Base-by-base conservation (phyloP, 805 yeast species). In the Ogataea zsoltii region DNA sequence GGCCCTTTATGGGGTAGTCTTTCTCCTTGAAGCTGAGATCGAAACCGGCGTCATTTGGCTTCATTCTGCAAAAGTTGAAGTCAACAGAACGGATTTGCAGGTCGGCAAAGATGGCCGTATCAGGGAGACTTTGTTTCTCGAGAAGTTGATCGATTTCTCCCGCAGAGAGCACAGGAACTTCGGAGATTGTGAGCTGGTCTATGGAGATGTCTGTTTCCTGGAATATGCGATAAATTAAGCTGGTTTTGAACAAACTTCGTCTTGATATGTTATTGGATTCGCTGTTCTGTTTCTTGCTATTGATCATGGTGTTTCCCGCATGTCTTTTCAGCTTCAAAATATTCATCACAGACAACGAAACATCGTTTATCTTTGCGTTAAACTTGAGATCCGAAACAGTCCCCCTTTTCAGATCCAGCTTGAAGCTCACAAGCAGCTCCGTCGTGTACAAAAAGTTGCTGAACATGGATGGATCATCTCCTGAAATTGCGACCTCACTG, bases 1-100 rank as follows among this genome's bases (percentile, higher is more conserved):
- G 61, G 21, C 67, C 44, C 39, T 70, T 72, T 19, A 68, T 55
- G 1, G 82, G 82, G 15, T 59, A 63, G 44, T 77, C 81, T 4
- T 62, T 58, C 26, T 65, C 63, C 3, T 59, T 58, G 44, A 68
- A 77, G 14, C 63, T 46, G 11, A 77, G 53, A 33, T 76, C 78
- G 50, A 63, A 77, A 2, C 83, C 82, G 2, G 80, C 67, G 46
- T 60, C 57, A 37, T 51, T 56, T 5, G 43, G 38, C 30, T 42
- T 46, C 11, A 62, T 35, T 13, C 49, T 50, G 2, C 58, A 44
- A 11, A 57, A 31, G 40, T 45, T 49, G 4, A 52, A 34, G 2
- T 47, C 50, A 6, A 56, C 16, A 3, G 62, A 47, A 19, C 51
- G 56, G 9, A 60, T 19, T 3, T 45, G 44, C 4, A 53, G 32